Conservation (phyloP, 2,329 filamentous ascomycete genomes). For the Thermothelomyces thermophilus region DNA sequence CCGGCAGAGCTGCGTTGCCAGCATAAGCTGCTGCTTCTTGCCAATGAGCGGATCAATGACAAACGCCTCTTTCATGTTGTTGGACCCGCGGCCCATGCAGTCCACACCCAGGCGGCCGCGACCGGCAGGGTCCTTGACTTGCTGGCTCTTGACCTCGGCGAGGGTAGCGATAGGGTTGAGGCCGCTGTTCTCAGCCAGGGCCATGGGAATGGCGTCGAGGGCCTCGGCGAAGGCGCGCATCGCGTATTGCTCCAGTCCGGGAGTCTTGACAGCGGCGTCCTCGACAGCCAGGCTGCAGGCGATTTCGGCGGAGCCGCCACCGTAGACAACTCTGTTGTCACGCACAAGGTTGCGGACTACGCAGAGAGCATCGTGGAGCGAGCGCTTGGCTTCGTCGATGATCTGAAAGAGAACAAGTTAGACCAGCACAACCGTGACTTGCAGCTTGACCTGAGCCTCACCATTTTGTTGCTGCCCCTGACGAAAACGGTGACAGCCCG, state of each 20-base stretch:
- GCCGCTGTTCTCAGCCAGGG: slow-evolving; percentile 93
- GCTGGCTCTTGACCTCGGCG: slow-evolving; percentile 90
- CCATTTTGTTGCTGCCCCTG: slow-evolving; percentile 98
- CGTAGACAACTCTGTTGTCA: slow-evolving; percentile 96
- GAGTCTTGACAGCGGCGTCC: slow-evolving; percentile 88
- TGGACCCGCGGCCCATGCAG: slow-evolving; percentile 93
- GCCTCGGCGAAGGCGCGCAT: slow-evolving; percentile 98
- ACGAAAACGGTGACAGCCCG: slow-evolving; percentile 95
- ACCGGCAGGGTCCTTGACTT: slow-evolving; percentile 63
- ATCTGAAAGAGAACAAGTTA: slow-evolving; percentile 53
- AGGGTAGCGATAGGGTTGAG: slow-evolving; percentile 93
- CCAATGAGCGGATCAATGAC: slow-evolving; percentile 98
- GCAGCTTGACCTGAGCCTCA: slow-evolving; percentile 36
- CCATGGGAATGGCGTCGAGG: slow-evolving; percentile 88
- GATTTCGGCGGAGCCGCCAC: slow-evolving; percentile 93
- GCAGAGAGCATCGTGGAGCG: slow-evolving; percentile 92
- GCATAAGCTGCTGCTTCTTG: slow-evolving; percentile 92
- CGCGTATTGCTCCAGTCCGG: slow-evolving; percentile 96
- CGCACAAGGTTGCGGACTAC: slow-evolving; percentile 93
- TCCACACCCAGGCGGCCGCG: slow-evolving; percentile 78
- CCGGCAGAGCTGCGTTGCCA: slow-evolving; percentile 93
- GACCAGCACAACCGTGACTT: slow-evolving; percentile 1
- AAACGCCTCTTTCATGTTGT: slow-evolving; percentile 97
- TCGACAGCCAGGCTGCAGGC: slow-evolving; percentile 95
- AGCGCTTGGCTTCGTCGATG: slow-evolving; percentile 97